Conservation (phyloP, 495 filamentous ascomycete species). For the Penicillium cinerascens region DNA sequence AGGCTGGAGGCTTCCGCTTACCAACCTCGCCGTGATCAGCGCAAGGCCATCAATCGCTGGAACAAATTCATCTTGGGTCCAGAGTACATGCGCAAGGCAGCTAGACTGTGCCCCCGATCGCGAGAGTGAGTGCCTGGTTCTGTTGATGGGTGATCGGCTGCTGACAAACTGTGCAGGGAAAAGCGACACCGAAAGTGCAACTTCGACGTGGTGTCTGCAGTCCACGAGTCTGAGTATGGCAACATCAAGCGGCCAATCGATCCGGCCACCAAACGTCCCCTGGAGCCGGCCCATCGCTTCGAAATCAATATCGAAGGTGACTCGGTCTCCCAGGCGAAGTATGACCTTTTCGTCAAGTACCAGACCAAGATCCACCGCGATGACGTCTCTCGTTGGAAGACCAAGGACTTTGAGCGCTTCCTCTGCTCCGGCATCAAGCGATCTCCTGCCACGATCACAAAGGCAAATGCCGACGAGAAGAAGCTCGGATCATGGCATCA, state of each 20-base stretch:
- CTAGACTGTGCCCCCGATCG: conserved; percentile 68
- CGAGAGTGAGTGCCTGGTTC: conserved; percentile 55
- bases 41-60: conserved; percentile 86
- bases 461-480: conserved; percentile 48
- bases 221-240: conserved; percentile 68
- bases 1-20: conserved; percentile 71
- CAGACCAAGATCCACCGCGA: conserved; percentile 80
- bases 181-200: conserved; percentile 67
- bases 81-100: conserved; percentile 68
- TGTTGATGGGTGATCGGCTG: neutral
- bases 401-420: conserved; percentile 71
- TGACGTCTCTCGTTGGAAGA: conserved; percentile 59
- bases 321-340: conserved; percentile 83
- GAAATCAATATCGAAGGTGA: conserved; percentile 77
- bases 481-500: conserved; percentile 89
- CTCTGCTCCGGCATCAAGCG: conserved; percentile 79
- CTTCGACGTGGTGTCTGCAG: conserved; percentile 67
- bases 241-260: conserved; percentile 52
- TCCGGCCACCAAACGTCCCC: conserved; percentile 49
- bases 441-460: conserved; percentile 29
- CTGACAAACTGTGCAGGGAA: conserved; percentile 47
- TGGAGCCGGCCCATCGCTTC: conserved; percentile 75
- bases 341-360: conserved; percentile 76
- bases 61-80: conserved; percentile 80
- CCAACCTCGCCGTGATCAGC: conserved; percentile 72